phyloP scores from a whole-genome alignment of 2,329 filamentous ascomycete species.

The Apiospora sp. region DNA sequence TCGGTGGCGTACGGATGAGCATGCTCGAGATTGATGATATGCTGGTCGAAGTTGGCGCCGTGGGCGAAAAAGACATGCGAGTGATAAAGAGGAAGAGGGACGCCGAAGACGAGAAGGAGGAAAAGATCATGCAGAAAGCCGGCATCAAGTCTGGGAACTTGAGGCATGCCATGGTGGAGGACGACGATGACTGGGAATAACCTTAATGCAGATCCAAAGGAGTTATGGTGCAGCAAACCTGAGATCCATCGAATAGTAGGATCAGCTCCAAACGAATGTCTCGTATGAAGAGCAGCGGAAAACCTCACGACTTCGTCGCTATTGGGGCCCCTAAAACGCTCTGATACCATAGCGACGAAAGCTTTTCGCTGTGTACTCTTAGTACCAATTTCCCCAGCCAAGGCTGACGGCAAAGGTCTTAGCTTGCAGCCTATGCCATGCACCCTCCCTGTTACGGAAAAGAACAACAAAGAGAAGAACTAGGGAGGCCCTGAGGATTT shows the following conservation, averaged over 20 bases:
- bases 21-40: slow-evolving; percentile 82
- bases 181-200: slow-evolving; percentile 71
- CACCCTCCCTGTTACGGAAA: not conserved
- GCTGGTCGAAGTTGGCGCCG: slow-evolving; percentile 81
- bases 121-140: slow-evolving; percentile 59
- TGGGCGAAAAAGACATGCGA: slow-evolving; percentile 80
- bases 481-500: not conserved
- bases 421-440: not conserved
- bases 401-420: not conserved
- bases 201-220: not conserved
- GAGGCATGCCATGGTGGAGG: slow-evolving; percentile 52
- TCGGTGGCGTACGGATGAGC: slow-evolving; percentile 76
- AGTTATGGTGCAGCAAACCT: not conserved
- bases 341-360: not conserved
- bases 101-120: slow-evolving; percentile 68
- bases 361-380: not conserved
- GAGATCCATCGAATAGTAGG: not conserved
- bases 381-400: not conserved
- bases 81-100: slow-evolving; percentile 69
- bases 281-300: not conserved
- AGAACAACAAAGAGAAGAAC: not conserved
- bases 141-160: slow-evolving; percentile 61
- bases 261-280: not conserved
- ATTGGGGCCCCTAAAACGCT: slow-evolving; percentile 7
- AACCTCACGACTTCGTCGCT: not conserved